A percentile compares a stretch with the other conserved stretches of the same genome.
These are phyloP conservation scores for Erysimum pusillum DNA, from an alignment of 441 rosid genomes.

Conservation along the genomic window DNA sequence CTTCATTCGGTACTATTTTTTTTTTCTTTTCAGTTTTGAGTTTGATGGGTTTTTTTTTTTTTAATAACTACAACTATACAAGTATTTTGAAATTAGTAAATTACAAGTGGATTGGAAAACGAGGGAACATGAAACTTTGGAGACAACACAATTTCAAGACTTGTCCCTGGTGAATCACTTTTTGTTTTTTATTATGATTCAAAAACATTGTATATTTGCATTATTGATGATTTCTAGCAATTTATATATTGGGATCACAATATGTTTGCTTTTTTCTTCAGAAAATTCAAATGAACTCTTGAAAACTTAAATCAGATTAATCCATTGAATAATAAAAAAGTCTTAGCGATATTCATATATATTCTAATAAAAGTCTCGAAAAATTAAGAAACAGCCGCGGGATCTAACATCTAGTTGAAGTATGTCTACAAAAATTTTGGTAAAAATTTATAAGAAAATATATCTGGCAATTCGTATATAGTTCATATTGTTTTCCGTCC, in stretches of 20 bases:
- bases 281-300: background rate
- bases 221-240: background rate
- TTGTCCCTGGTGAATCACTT: slow-evolving; percentile 11
- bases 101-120: slow-evolving; percentile 17
- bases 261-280: background rate
- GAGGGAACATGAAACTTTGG: slow-evolving; percentile 44
- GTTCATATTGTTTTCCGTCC: background rate
- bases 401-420: slow-evolving; percentile 30
- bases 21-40: background rate
- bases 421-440: slow-evolving; percentile 1
- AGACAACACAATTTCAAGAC: slow-evolving; percentile 25
- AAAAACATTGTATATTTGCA: slow-evolving; percentile 3
- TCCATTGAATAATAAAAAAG: no score
- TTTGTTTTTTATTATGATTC: no score
- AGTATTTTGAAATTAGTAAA: background rate
- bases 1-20: slow-evolving; percentile 4
- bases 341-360: background rate
- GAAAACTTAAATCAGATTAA: no score
- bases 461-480: background rate
- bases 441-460: background rate
- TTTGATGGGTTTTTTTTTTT: background rate
- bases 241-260: background rate
- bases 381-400: slow-evolving; percentile 3
- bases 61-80: background rate
- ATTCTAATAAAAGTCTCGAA: slow-evolving; percentile 12